A percentile compares a stretch with the other conserved stretches of the same genome.
Conservation (phyloP, 1,284 basidiomycete species). For the Malassezia caprae region DNA sequence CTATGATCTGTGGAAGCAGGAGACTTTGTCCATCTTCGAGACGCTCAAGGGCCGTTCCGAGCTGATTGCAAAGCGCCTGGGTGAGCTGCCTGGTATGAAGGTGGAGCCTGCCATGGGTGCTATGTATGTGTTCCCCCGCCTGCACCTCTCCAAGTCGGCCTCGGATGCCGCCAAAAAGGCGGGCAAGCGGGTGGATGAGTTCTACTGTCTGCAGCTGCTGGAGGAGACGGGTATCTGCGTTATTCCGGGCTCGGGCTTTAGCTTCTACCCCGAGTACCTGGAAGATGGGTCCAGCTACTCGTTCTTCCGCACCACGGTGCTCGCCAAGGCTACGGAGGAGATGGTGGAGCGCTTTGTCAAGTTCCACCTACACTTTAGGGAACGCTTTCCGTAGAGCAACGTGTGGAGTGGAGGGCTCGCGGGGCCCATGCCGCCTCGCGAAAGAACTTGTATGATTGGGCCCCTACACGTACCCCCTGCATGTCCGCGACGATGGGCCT, state of each 20-base stretch:
- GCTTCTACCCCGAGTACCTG: constrained; percentile 22
- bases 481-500: background rate
- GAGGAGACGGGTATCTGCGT: constrained; percentile 46
- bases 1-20: constrained; percentile 32
- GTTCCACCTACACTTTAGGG: constrained; percentile 36
- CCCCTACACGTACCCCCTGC: background rate
- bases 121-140: constrained; percentile 71
- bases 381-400: constrained; percentile 17
- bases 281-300: constrained; percentile 25
- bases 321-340: constrained; percentile 45
- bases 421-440: background rate
- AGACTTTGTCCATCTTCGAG: constrained; percentile 28
- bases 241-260: constrained; percentile 43
- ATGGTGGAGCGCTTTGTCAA: constrained; percentile 38
- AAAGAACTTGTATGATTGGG: background rate
- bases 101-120: constrained; percentile 59
- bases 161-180: constrained; percentile 28
- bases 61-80: constrained; percentile 34
- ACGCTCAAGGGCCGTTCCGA: constrained; percentile 31
- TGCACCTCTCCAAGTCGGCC: constrained; percentile 54
- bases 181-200: constrained; percentile 40
- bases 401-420: background rate
- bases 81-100: constrained; percentile 28
- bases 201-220: constrained; percentile 41
- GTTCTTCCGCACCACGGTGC: constrained; percentile 41